A percentile compares a stretch with the other conserved stretches of the same genome.
These are phyloP conservation scores for Lactarius indigo DNA, from an alignment of 768 basidiomycete species.

Conservation along the genomic window DNA sequence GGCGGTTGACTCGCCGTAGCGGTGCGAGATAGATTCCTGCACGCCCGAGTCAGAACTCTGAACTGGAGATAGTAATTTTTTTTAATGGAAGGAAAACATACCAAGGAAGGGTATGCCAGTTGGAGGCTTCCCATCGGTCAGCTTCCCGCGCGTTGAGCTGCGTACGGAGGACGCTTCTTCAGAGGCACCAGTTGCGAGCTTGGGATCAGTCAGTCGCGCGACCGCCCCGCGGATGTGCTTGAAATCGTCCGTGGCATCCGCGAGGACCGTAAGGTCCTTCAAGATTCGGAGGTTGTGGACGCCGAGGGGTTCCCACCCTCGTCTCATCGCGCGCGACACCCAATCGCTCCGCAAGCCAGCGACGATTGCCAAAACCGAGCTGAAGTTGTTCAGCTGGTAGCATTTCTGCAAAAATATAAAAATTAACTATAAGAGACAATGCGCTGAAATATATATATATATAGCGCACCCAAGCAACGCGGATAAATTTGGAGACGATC, in stretches of 20 bases:
- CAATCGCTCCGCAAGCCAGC: constrained; percentile 68
- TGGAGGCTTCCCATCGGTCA: constrained; percentile 42
- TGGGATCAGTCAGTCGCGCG: constrained; percentile 60
- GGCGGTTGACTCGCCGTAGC: constrained; percentile 55
- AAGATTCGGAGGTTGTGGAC: constrained; percentile 71
- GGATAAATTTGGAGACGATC: constrained; percentile 76
- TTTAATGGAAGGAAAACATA: constrained; percentile 33
- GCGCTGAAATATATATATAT: no score
- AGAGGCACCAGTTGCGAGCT: constrained; percentile 51
- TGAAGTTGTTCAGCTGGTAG: constrained; percentile 73
- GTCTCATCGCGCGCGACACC: constrained; percentile 59
- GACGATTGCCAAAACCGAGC: constrained; percentile 75
- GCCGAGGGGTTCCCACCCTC: constrained; percentile 63
- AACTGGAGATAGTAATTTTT: background rate
- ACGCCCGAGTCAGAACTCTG: background rate
- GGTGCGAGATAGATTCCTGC: constrained; percentile 76
- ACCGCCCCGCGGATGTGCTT: constrained; percentile 66
- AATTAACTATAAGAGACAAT: no score
- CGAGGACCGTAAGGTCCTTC: constrained; percentile 65
- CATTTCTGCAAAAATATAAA: constrained; percentile 60
- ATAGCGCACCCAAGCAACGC: constrained; percentile 78
- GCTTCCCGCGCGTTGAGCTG: constrained; percentile 37
- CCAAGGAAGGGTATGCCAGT: constrained; percentile 84
- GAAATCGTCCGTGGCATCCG: constrained; percentile 64
- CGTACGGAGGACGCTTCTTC: constrained; percentile 44